Percentiles rank a stretch among this genome's conserved stretches.
These are phyloP conservation scores for Lunularia cruciata DNA, from an alignment of 225 moss, liverwort and hornwort species.

Conservation along the genomic window DNA sequence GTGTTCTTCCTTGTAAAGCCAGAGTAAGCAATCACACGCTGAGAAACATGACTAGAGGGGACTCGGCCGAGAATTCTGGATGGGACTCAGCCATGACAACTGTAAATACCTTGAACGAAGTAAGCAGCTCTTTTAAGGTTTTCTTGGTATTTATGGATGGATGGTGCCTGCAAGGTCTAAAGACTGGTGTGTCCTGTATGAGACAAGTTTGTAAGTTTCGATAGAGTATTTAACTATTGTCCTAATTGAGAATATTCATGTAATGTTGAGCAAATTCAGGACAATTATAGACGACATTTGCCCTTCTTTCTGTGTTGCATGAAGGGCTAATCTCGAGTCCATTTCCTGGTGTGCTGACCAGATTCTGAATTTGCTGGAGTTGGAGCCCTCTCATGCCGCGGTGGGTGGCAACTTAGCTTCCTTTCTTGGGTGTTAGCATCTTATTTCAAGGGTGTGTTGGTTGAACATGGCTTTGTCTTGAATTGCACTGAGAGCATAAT, in stretches of 20 bases:
- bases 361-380: conserved; percentile 38
- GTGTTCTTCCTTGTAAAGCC: conserved; percentile 31
- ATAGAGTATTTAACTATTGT: no score
- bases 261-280: no score
- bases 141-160: no score
- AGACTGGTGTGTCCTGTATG: no score
- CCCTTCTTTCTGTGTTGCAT: no score
- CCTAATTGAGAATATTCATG: no score
- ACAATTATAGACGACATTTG: no score
- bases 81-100: conserved; percentile 51
- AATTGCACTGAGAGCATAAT: no score
- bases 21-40: conserved; percentile 42
- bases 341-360: conserved; percentile 19
- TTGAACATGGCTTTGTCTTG: no score
- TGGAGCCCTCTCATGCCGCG: conserved; percentile 43
- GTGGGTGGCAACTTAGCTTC: conserved; percentile 24
- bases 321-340: neutral
- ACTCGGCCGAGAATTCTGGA: conserved; percentile 45
- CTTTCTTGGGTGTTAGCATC: neutral
- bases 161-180: no score
- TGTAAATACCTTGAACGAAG: conserved; percentile 39
- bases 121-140: no score
- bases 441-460: neutral
- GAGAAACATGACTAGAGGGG: conserved; percentile 34
- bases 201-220: no score